Base-by-base conservation (phyloP, 1,139 yeast genomes). In the Hyphopichia pseudoburtonii region DNA sequence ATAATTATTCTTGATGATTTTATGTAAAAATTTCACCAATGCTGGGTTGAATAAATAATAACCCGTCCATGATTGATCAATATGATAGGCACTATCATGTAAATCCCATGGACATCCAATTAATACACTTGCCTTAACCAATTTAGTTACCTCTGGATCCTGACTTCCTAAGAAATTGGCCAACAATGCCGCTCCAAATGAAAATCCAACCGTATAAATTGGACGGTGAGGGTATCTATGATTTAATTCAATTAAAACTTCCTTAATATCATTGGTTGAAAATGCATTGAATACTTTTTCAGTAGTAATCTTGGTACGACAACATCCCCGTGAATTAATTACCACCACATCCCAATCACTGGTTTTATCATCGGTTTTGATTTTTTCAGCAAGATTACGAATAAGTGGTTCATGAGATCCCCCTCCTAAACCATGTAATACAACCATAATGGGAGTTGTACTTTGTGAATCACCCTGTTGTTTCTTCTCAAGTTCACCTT, bases 381-480 rank as follows among this genome's bases (percentile, higher is more conserved):
- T 53, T 28, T 60, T 51, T 30, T 64, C 64, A 19, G 70, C 72
- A 39, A 82, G 57, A 41, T 90, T 81, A 42, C 96, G 77, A 40
- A 89, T 84, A 51, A 89, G 80, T 2, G 92, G 79, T 56, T 90
- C 97, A 49, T 88, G 95, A 16, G 95, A 84, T 0, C 97, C 96
- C 16, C 97, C 97, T 4, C 88, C 90, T 28, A 90, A 73, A 0
- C 97, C 97, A 54, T 90, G 97, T 35, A 83, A 63, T 5, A 84
- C 70, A 18, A 89, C 74, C 24, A 86, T 73, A 38, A 89, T 63
- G 2, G 96, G 96, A 38, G 67, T 74, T 1, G 54, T 46, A 10
- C 52, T 43, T 4, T 63, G 58, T 21, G 30, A 28, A 21, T 65
- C 69, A 1, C 57, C 49, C 23, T 50, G 51, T 25, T 54, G 60